Evolutionary conservation across 225 moss, liverwort and hornwort species (phyloP).

Genomic region (Takakia lepidozioides): DNA sequence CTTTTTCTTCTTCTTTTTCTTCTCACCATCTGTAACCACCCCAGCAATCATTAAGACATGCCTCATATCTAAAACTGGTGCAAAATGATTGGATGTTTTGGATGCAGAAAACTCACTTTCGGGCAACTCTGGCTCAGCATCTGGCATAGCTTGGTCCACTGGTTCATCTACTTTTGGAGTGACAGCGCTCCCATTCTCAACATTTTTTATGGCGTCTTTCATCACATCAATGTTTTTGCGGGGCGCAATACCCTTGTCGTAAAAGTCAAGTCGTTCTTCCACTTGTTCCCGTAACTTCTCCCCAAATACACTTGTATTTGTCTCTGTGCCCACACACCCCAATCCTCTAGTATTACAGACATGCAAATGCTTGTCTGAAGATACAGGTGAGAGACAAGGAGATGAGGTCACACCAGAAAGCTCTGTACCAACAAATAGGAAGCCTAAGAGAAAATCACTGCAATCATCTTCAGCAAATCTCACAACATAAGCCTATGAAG

Average conservation of each 20-base stretch:
- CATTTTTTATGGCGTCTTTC: slow-evolving; percentile 75
- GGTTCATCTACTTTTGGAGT: slow-evolving; percentile 8
- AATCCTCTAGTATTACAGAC: not conserved
- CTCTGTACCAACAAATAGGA: too few relatives aligned
- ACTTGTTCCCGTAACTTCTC: slow-evolving; percentile 95
- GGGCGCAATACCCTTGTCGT: slow-evolving; percentile 91
- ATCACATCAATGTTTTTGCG: slow-evolving; percentile 94
- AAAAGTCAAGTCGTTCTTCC: slow-evolving; percentile 89
- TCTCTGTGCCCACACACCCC: slow-evolving; percentile 30
- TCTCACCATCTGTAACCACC: slow-evolving; percentile 14
- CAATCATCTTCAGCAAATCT: too few relatives aligned
- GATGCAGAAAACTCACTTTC: slow-evolving; percentile 18
- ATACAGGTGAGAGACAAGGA: too few relatives aligned
- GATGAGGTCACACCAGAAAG: too few relatives aligned
- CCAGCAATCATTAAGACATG: slow-evolving; percentile 12
- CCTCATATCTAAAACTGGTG: too few relatives aligned
- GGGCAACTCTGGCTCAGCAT: slow-evolving; percentile 17
- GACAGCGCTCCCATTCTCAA: slow-evolving; percentile 23
- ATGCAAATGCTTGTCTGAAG: not conserved
- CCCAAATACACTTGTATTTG: slow-evolving; percentile 60
- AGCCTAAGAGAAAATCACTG: too few relatives aligned
- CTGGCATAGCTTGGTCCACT: slow-evolving; percentile 24
- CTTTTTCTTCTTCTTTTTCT: slow-evolving; percentile 43
- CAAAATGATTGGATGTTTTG: too few relatives aligned
- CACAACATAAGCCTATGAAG: too few relatives aligned